Conservation (phyloP, 306 rosid genomes). For the Fragaria vesca region DNA sequence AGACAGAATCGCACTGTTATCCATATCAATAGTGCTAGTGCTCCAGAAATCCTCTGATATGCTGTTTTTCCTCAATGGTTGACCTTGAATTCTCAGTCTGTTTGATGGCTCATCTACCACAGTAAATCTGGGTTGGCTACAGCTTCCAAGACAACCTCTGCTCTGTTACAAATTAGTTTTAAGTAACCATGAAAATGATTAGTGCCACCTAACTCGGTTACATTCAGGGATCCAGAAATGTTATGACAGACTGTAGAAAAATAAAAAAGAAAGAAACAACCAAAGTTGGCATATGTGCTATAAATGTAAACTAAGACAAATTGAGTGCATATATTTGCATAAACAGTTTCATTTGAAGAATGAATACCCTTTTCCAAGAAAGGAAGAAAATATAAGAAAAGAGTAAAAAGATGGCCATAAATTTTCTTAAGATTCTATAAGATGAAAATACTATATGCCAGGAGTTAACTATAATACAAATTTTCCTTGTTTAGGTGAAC, state of each 20-base stretch:
- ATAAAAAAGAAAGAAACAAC: background rate
- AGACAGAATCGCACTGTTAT: constrained; percentile 46
- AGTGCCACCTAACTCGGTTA: constrained; percentile 30
- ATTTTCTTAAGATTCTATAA: constrained; percentile 1
- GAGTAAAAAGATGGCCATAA: background rate
- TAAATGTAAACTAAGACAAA: background rate
- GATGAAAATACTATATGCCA: background rate
- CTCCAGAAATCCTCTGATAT: constrained; percentile 68
- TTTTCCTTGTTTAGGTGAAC: background rate
- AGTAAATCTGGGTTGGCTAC: constrained; percentile 34
- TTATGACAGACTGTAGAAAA: constrained; percentile 8
- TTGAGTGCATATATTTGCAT: background rate
- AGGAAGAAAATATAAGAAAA: background rate
- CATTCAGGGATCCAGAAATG: background rate
- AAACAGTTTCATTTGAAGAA: background rate
- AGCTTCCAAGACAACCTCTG: constrained; percentile 89
- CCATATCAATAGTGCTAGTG: constrained; percentile 66
- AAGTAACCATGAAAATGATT: constrained; percentile 48
- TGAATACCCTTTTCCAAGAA: background rate
- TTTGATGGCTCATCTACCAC: constrained; percentile 47
- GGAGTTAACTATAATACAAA: background rate
- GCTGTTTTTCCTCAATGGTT: constrained; percentile 38
- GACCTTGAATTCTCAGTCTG: constrained; percentile 44
- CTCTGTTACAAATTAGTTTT: constrained; percentile 75
- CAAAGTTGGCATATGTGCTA: background rate